A percentile compares a stretch with the other conserved stretches of the same genome.
Conservation (phyloP, 805 yeast genomes). For the baker's yeast (Saccharomyces cerevisiae) region DNA sequence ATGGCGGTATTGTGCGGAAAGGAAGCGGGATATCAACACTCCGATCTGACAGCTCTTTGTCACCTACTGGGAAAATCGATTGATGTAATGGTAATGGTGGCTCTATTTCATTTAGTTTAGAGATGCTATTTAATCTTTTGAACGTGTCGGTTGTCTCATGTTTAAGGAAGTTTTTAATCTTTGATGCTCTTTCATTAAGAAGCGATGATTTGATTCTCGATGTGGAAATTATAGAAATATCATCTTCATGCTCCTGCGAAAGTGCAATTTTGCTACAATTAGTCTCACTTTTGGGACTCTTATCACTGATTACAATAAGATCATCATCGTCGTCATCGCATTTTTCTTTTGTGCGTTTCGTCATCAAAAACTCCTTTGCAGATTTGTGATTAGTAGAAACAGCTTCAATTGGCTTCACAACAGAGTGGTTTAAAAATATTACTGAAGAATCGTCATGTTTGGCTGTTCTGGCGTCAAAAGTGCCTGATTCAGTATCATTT, state of each 20-base stretch:
- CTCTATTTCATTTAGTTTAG: constrained; percentile 11
- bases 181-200: background rate
- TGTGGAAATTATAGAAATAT: background rate
- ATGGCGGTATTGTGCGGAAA: background rate
- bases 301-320: background rate
- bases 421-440: background rate
- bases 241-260: background rate
- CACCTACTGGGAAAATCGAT: constrained; percentile 9
- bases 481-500: background rate
- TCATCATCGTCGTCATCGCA: background rate
- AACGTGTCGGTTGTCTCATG: constrained; percentile 1
- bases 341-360: background rate
- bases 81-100: constrained; percentile 18
- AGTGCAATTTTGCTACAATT: background rate
- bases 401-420: background rate
- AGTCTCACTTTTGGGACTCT: background rate
- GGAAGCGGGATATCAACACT: background rate
- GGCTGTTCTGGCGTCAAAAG: background rate
- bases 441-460: background rate
- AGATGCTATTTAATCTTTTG: constrained; percentile 10
- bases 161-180: background rate
- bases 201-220: background rate
- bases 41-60: background rate
- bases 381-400: background rate
- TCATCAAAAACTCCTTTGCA: background rate